Evolutionary conservation across 2,329 filamentous ascomycete genomes (phyloP), one percentile per base, ranked within the genome.

Genomic region (Lachnellula hyalina): DNA sequence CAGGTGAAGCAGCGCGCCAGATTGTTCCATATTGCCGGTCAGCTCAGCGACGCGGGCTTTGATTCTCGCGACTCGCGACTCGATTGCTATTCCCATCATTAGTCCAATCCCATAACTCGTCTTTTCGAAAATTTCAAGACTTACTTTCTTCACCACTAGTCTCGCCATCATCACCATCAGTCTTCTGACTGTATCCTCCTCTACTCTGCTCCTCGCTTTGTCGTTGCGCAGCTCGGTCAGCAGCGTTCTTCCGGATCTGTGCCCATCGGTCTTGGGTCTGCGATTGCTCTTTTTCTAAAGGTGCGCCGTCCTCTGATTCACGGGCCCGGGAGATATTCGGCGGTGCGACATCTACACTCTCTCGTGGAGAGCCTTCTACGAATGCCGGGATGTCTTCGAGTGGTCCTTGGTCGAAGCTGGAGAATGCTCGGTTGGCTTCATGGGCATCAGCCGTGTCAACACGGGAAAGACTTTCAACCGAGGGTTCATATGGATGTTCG

Each of bases 31-130:
- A 71, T 89, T 89, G 65, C 87, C 87, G 2, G 94, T 99, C 65
- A 99, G 75, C 71, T 96, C 91, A 51, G 94, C 94, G 55, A 99
- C 94, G 59, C 94, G 87, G 57, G 94, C 94, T 75, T 96, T 97
- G 80, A 99, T 99, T 60, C 94, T 89, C 48, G 94, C 94, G 56
- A 97, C 94, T 62, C 94, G 89, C 48, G 91, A 92, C 73, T 99
- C 94, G 67, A 97, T 97, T 36, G 92, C 90, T 95, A 63, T n/a
- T 48, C 25, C 8, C 8, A 9, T 53, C 28, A 58, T 73, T 63
- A 73, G 68, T 52, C 47, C 28, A 19, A 17, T 35, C 4, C 17
- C n/a, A 7, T 6, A 44, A 19, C 19, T n/a, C n/a, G 21, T 40
- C 21, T 11, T 34, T 42, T 15, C 4, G 38, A 11, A 46, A 15